Base-by-base conservation (phyloP, 2,329 filamentous ascomycete genomes). In the Aspergillus sergii region DNA sequence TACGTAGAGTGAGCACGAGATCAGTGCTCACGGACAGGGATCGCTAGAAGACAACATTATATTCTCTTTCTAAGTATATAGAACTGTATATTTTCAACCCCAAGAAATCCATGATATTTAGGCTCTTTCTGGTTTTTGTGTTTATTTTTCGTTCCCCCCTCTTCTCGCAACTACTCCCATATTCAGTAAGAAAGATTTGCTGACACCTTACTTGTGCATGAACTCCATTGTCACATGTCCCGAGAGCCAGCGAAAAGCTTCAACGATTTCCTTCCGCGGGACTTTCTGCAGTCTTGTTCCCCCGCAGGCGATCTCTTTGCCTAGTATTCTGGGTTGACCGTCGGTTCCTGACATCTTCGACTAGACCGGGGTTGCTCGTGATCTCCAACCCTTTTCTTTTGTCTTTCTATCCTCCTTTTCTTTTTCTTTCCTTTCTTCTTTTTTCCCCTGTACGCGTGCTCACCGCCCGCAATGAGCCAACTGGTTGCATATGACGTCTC, bases 401-500 rank as follows among this genome's bases (percentile, higher is more conserved):
- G 55, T 30, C 28, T 61, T 36, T 45, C 32, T 43, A 34, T 58
- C 41, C 36, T 48, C 30, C 32, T 11, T 11, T 21, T 55, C 26
- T 39, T 41, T 12, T 59, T 43, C 53, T 26, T 59, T 53, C 34
- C 32, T 57, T 26, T 23, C 28, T 32, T 56, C 48, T 65, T 54
- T 55, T 56, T 58, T 64, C 56, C 60, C 51, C 41, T 54, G 34
- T 56, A 45, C 58, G 53, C 60, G 53, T 39, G 56, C 51, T 68
- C 63, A 64, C 65, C 68, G 65, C 70, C 68, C 73, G 72, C 73
- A 71, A 74, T 76, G 73, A 71, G 65, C 70, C 56, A 71, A 69
- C 67, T 68, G 68, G 65, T 68, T 68, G 67, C 66, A 66, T 69
- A 76, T 75, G 74, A 76, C 69, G 71, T 73, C 71, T 69, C 70